Evolutionary conservation across 176 grass and related monocot species (phyloP).

Genomic region (Leersia perrieri): DNA sequence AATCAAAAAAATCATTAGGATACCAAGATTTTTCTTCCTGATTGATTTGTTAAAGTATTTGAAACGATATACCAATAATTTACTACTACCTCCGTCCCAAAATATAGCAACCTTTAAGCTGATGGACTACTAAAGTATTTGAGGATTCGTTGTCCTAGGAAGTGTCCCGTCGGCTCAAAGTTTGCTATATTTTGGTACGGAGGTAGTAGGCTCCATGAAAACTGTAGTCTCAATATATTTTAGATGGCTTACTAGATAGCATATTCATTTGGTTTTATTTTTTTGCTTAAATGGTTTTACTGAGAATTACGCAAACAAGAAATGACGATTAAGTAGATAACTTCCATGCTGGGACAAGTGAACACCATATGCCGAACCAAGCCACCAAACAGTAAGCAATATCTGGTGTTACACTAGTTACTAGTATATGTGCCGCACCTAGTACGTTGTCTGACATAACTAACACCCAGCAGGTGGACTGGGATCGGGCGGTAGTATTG

Average conservation of each 20-base stretch:
- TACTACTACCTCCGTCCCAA: no score
- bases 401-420: background rate
- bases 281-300: constrained; percentile 4
- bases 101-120: no score
- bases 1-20: constrained; percentile 10
- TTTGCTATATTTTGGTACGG: no score
- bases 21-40: background rate
- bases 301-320: background rate
- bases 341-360: background rate
- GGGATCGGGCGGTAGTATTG: background rate
- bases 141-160: no score
- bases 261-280: background rate
- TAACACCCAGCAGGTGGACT: background rate
- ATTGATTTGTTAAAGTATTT: background rate
- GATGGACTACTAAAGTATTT: no score
- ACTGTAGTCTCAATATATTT: background rate
- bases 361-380: background rate
- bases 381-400: constrained; percentile 6
- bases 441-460: background rate
- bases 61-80: background rate
- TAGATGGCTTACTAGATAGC: background rate
- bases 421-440: background rate
- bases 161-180: no score
- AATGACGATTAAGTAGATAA: background rate
- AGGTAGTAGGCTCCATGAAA: background rate